These are phyloP conservation scores for Sporobolomyces phaffii DNA, from an alignment of 768 basidiomycete species.

Conservation along the genomic window DNA sequence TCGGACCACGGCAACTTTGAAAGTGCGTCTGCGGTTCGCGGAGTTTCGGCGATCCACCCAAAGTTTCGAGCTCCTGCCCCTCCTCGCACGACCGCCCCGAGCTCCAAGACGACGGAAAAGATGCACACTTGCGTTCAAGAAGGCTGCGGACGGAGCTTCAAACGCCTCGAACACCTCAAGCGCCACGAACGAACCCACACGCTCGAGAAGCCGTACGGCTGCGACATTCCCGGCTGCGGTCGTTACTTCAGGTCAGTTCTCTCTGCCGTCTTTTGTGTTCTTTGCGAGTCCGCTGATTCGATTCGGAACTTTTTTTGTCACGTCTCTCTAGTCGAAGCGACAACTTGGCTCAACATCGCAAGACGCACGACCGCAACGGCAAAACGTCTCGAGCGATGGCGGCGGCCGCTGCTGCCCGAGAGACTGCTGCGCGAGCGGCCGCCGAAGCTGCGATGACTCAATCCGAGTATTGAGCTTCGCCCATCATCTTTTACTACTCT, in stretches of 20 bases:
- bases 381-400: constrained; percentile 22
- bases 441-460: not conserved
- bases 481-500: not conserved
- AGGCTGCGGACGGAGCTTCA: constrained; percentile 32
- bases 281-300: too few relatives aligned
- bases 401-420: not conserved
- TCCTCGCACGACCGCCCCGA: not conserved
- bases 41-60: constrained; percentile 13
- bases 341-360: constrained; percentile 77
- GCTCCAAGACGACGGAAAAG: not conserved
- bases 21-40: not conserved
- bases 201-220: constrained; percentile 36
- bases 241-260: constrained; percentile 31
- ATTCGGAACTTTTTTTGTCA: not conserved
- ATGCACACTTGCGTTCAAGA: constrained; percentile 22
- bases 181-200: constrained; percentile 40
- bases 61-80: constrained; percentile 6
- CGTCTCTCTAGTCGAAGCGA: constrained; percentile 50
- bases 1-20: too few relatives aligned
- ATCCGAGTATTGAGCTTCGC: not conserved
- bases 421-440: not conserved
- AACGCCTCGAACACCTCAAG: constrained; percentile 37
- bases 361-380: constrained; percentile 62
- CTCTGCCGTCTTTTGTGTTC: not conserved
- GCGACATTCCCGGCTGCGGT: constrained; percentile 31